phyloP scores from a whole-genome alignment of 2,329 filamentous ascomycete genomes.

The Grosmannia clavigera region DNA sequence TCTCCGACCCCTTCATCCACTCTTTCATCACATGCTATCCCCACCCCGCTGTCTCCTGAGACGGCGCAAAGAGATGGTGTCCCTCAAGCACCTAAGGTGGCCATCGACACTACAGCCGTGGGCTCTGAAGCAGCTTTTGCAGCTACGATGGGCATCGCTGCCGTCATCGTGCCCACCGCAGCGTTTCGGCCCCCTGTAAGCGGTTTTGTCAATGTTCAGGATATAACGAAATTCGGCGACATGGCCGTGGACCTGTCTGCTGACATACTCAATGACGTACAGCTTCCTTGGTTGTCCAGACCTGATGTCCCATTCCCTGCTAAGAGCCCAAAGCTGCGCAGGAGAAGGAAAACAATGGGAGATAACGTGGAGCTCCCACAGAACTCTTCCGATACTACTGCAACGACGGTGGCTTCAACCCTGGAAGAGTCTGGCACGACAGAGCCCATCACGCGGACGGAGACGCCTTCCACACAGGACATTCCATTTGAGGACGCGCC shows the following conservation, averaged over 20 bases:
- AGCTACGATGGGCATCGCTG: not conserved
- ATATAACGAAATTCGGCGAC: constrained; percentile 4
- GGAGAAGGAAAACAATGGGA: constrained; percentile 25
- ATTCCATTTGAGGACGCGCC: constrained; percentile 19
- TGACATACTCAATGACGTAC: constrained; percentile 9
- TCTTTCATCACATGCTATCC: constrained; percentile 27
- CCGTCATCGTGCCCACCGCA: constrained; percentile 8
- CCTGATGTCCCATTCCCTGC: constrained; percentile 39
- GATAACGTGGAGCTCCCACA: constrained; percentile 29
- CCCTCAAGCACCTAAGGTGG: not conserved
- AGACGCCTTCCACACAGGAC: constrained; percentile 20
- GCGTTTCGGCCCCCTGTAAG: constrained; percentile 41
- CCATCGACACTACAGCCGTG: not conserved
- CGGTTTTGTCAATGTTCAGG: constrained; percentile 10
- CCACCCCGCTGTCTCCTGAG: constrained; percentile 3
- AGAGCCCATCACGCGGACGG: constrained; percentile 11
- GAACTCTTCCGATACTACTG: not conserved
- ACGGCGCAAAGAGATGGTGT: not conserved
- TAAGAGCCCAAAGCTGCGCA: constrained; percentile 27
- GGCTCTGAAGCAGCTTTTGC: not conserved
- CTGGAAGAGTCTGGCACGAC: not conserved
- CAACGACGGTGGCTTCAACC: not conserved
- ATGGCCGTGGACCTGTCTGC: not conserved
- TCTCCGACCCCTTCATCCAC: constrained; percentile 42
- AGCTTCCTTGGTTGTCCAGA: constrained; percentile 47